These are phyloP conservation scores for Sugiyamaella pinicola DNA, from an alignment of 1,139 yeast species.

Conservation along the genomic window DNA sequence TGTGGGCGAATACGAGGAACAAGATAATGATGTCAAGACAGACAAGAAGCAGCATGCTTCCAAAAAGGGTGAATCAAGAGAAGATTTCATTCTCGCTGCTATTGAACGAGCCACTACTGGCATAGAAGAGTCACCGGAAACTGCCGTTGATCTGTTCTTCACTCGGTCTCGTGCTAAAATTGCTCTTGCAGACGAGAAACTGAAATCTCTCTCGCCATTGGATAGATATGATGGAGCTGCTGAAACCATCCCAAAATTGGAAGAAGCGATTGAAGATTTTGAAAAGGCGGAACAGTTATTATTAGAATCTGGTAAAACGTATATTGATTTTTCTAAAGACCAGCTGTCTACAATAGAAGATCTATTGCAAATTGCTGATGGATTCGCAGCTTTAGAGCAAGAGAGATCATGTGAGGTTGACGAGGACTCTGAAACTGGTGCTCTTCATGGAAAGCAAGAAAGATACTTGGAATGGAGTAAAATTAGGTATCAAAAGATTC, in stretches of 20 bases:
- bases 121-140: conserved; percentile 51
- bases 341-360: conserved; percentile 37
- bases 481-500: conserved; percentile 29
- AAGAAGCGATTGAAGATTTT: conserved; percentile 49
- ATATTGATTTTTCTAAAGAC: conserved; percentile 6
- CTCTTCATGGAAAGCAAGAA: conserved; percentile 23
- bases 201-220: conserved; percentile 24
- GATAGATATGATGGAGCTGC: conserved; percentile 22
- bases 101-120: conserved; percentile 71
- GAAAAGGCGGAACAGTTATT: conserved; percentile 50
- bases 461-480: conserved; percentile 33
- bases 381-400: conserved; percentile 65
- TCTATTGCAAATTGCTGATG: conserved; percentile 54
- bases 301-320: conserved; percentile 27
- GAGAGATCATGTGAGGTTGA: conserved; percentile 56
- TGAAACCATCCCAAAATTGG: conserved; percentile 36
- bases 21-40: conserved; percentile 24
- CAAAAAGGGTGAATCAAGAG: conserved; percentile 43
- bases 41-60: conserved; percentile 34
- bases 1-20: conserved; percentile 30
- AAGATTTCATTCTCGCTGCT: conserved; percentile 67
- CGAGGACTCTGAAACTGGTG: conserved; percentile 45
- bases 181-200: conserved; percentile 44
- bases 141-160: conserved; percentile 48
- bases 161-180: conserved; percentile 59